Base-by-base conservation (phyloP, 495 filamentous ascomycete genomes). In the Trichoderma erinaceum region DNA sequence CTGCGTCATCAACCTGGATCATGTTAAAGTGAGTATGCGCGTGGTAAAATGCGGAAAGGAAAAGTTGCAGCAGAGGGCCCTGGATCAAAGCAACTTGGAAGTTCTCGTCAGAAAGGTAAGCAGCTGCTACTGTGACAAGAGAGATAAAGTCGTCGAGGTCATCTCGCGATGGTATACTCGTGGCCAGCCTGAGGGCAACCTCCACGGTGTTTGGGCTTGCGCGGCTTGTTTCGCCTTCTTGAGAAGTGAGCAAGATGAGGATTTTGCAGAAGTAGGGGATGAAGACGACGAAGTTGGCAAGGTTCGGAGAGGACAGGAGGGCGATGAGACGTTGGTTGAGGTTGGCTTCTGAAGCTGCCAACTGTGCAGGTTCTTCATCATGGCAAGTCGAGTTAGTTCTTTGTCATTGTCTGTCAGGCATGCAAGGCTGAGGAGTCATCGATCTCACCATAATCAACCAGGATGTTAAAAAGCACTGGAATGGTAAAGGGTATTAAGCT, bases 391-490 rank as follows among this genome's bases (percentile, higher is more conserved):
- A 74, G 21, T 56, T 41, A 8, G 25, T 8, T 16, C 25, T 52
- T n/a, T 52, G 1, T 29, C 29, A 29, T 4, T 8, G 48, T 8
- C 48, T 4, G 23, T 27, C 10, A 61, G 13, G 6, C 10, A 38
- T 38, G 8, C 18, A 23, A 27, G 16, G 43, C 6, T 21, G 3
- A 63, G 43, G 8, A 29, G 41, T 35, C 50, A 35, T 66, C 6
- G 43, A 16, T 27, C 78, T 75, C 78, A 93, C 91, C 87, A 74
- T 86, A 91, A 71, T 92, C 90, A 67, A 90, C 81, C 71, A 87
- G 87, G 67, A 92, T 83, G 69, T 95, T 95, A 74, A 84, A 88
- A 23, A 92, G 75, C 56, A 92, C 90, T 66, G 87, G 85, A 64
- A 91, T 81, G 18, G 84, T 84, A 52, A 92, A 82, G 38, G 82